phyloP scores from a whole-genome alignment of 2,329 filamentous ascomycete genomes.

The Botrytis pseudocinerea region DNA sequence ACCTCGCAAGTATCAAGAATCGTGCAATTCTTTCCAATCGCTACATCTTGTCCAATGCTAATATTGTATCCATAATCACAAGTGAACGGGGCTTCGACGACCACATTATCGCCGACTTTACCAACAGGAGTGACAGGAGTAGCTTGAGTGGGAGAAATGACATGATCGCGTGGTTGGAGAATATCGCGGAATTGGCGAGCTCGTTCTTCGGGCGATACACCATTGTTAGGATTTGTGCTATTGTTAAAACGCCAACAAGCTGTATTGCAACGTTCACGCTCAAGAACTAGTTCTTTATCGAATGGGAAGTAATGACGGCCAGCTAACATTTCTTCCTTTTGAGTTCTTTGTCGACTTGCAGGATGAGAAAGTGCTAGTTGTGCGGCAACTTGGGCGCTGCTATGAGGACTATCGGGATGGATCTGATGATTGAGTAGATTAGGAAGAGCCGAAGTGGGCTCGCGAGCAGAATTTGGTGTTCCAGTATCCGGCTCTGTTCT shows the following conservation, averaged over 20 bases:
- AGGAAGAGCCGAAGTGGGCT: slow-evolving; percentile 49
- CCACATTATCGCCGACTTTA: slow-evolving; percentile 70
- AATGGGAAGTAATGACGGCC: slow-evolving; percentile 79
- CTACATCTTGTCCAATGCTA: slow-evolving; percentile 78
- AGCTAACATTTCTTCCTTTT: slow-evolving; percentile 88
- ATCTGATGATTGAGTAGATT: slow-evolving; percentile 49
- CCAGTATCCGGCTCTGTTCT: slow-evolving; percentile 48
- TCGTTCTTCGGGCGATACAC: slow-evolving; percentile 68
- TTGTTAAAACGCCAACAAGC: slow-evolving; percentile 88
- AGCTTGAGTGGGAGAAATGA: slow-evolving; percentile 56
- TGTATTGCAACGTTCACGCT: slow-evolving; percentile 80
- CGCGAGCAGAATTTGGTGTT: slow-evolving; percentile 46
- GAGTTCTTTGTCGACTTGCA: slow-evolving; percentile 51
- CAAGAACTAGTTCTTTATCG: slow-evolving; percentile 73
- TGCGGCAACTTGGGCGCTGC: slow-evolving; percentile 38
- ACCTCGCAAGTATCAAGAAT: slow-evolving; percentile 86
- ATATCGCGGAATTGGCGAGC: slow-evolving; percentile 71
- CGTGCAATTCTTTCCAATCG: slow-evolving; percentile 79
- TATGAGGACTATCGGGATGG: slow-evolving; percentile 37
- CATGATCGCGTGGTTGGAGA: slow-evolving; percentile 60
- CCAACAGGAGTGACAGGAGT: slow-evolving; percentile 56
- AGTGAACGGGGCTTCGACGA: slow-evolving; percentile 83
- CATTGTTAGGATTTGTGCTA: slow-evolving; percentile 71
- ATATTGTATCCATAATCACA: slow-evolving; percentile 98
- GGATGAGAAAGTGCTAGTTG: slow-evolving; percentile 41